Percentiles rank a stretch among this genome's conserved stretches.
phyloP scores from a whole-genome alignment of 768 basidiomycete genomes.

The Cyathus striatus region DNA sequence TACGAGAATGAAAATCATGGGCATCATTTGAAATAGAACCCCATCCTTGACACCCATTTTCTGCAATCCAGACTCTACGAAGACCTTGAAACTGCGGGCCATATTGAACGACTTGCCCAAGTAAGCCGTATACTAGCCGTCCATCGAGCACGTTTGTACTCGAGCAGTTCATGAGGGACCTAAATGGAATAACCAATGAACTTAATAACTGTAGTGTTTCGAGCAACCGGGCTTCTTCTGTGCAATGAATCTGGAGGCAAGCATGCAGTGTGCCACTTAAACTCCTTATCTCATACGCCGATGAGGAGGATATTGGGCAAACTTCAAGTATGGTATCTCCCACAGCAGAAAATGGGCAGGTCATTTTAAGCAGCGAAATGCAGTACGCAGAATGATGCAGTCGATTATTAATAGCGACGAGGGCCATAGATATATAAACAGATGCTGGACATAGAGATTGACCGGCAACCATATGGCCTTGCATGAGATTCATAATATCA shows the following conservation, averaged over 20 bases:
- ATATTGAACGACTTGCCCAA: conserved; percentile 4
- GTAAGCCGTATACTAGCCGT: conserved; percentile 3
- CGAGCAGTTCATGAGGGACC: conserved; percentile 1
- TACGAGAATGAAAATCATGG: neutral
- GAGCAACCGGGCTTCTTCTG: conserved; percentile 1
- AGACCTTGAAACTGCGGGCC: conserved; percentile 3
- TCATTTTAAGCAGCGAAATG: conserved; percentile 1
- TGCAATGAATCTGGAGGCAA: neutral
- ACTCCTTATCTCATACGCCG: conserved; percentile 1
- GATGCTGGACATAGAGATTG: conserved; percentile 1
- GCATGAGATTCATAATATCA: conserved; percentile 1
- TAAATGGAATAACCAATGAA: neutral
- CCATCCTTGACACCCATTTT: conserved; percentile 5
- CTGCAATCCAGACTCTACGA: conserved; percentile 3
- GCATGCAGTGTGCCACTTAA: conserved; percentile 1
- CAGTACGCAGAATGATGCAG: conserved; percentile 1
- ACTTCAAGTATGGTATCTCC: conserved; percentile 1
- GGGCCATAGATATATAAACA: conserved; percentile 1
- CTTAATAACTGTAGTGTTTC: conserved; percentile 2
- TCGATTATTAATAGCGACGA: no score
- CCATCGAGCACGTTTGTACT: conserved; percentile 1
- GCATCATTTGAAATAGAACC: neutral
- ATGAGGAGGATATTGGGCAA: neutral
- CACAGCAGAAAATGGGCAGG: neutral
- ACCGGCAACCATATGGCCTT: neutral